phyloP scores from a whole-genome alignment of 139 green algal species.

The Asterochloris erici region DNA sequence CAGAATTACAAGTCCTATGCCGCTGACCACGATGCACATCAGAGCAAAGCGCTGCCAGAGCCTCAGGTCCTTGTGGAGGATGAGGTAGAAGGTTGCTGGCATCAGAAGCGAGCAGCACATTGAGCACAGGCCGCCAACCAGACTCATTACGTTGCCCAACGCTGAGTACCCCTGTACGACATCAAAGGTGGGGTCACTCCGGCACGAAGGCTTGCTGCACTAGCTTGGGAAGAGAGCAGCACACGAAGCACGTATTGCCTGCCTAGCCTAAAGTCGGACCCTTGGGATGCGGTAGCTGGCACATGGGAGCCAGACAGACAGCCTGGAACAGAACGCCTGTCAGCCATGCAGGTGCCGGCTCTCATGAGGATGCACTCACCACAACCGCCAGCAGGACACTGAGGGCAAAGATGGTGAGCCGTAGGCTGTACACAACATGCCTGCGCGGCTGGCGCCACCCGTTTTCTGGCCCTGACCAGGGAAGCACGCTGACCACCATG shows the following conservation, averaged over 20 bases:
- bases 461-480: background rate
- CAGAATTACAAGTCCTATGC: too few species aligned
- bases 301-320: too few species aligned
- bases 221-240: background rate
- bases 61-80: conserved; percentile 24
- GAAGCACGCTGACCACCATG: conserved; percentile 24
- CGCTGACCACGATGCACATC: too few species aligned
- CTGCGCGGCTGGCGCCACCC: background rate
- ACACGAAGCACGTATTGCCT: background rate
- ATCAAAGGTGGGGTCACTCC: background rate
- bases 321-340: too few species aligned
- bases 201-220: background rate
- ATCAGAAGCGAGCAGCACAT: conserved; percentile 47
- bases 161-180: conserved; percentile 17
- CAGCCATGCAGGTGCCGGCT: too few species aligned
- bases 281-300: too few species aligned
- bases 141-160: conserved; percentile 32
- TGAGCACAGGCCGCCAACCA: conserved; percentile 37
- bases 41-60: too few species aligned
- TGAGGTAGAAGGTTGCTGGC: conserved; percentile 35
- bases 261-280: background rate
- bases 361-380: background rate
- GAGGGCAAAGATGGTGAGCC: conserved; percentile 17
- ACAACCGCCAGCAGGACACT: background rate
- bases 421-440: background rate